Percentiles rank a stretch among this genome's conserved stretches.
Evolutionary conservation across 192 early-diverging fungal species (phyloP).

Genomic region (Glomus cerebriforme): DNA sequence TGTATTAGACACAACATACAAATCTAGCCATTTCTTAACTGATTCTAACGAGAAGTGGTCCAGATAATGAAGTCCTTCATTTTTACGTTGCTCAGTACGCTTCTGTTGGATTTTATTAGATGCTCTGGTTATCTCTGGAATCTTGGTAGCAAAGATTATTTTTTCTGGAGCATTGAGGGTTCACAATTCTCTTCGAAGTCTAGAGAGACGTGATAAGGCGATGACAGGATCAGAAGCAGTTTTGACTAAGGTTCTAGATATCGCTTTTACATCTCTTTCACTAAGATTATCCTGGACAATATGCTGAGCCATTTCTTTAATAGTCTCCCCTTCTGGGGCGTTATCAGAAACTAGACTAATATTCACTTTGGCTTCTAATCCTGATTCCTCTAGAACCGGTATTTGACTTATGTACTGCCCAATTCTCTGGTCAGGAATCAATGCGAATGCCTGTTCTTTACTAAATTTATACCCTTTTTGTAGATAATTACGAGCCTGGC

Average conservation of each 20-base stretch:
- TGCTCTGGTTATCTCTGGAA: background rate
- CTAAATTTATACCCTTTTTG: slow-evolving; percentile 6
- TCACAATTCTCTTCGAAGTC: background rate
- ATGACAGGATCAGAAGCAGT: background rate
- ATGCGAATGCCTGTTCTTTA: slow-evolving; percentile 10
- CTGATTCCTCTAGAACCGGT: background rate
- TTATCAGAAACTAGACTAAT: background rate
- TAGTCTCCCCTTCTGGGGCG: background rate
- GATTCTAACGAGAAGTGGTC: background rate
- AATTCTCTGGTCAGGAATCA: slow-evolving; percentile 17
- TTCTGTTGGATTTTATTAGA: slow-evolving; percentile 6
- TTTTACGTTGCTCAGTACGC: background rate
- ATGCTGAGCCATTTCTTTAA: background rate
- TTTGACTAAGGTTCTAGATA: background rate
- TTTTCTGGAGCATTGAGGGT: background rate
- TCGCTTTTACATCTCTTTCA: background rate
- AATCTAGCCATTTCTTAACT: too few species aligned
- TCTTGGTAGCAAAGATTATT: background rate
- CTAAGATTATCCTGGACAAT: slow-evolving; percentile 5
- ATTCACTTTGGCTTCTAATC: background rate
- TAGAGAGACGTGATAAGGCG: background rate
- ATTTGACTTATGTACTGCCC: background rate
- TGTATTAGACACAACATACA: slow-evolving; percentile 17
- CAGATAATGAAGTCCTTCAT: slow-evolving; percentile 8
- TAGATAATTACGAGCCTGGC: background rate